Conservation (phyloP, 805 yeast species). For the Komagataella mondaviorum region DNA sequence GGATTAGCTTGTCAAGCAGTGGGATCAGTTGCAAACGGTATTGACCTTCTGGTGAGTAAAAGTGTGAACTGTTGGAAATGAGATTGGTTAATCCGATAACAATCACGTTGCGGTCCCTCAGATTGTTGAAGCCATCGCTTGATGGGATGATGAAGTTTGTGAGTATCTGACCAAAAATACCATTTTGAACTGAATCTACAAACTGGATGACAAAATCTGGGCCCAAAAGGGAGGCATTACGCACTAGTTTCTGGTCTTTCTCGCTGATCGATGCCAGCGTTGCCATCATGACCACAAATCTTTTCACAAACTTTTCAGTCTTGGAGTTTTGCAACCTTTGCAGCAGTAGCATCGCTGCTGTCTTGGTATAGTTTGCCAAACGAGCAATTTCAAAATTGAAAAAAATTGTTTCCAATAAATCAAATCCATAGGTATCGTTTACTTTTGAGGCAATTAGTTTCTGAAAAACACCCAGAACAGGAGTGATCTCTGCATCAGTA, state of each 20-base stretch:
- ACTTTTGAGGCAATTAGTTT: constrained; percentile 75
- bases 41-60: constrained; percentile 18
- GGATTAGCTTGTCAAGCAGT: constrained; percentile 29
- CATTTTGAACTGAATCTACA: constrained; percentile 61
- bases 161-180: constrained; percentile 37
- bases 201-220: constrained; percentile 41
- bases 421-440: constrained; percentile 77
- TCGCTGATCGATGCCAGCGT: constrained; percentile 17
- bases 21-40: constrained; percentile 27
- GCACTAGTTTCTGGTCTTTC: constrained; percentile 4
- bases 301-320: constrained; percentile 70
- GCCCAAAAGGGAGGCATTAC: constrained; percentile 9
- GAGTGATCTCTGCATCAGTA: constrained; percentile 34
- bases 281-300: constrained; percentile 51
- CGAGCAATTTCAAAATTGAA: constrained; percentile 34
- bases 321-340: constrained; percentile 70
- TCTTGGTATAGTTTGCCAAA: constrained; percentile 44
- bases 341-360: constrained; percentile 63
- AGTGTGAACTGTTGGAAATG: constrained; percentile 19
- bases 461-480: constrained; percentile 93
- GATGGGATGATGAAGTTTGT: constrained; percentile 37
- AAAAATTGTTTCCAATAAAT: constrained; percentile 60
- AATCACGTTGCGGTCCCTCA: constrained; percentile 29
- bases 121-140: constrained; percentile 25
- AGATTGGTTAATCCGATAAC: constrained; percentile 35